Evolutionary conservation across 2,329 filamentous ascomycete species (phyloP).

Genomic region (Myriangium duriaei): DNA sequence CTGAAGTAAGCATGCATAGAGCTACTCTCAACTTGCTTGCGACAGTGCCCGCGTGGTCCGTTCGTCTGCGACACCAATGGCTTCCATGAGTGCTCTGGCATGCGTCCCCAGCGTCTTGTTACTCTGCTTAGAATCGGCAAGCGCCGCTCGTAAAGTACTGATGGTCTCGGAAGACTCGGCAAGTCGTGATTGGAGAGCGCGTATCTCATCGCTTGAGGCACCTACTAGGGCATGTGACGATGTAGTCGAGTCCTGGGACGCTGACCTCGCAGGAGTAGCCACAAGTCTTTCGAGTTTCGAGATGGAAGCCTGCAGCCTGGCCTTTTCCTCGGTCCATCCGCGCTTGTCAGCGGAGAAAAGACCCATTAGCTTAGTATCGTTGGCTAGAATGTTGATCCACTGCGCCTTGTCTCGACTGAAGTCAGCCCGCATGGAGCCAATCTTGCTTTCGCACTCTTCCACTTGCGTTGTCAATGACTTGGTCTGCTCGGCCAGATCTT

Average conservation of each 20-base stretch:
- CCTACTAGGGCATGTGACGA: no score
- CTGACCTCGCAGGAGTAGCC: background rate
- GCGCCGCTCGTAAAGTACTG: background rate
- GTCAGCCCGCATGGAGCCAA: constrained; percentile 35
- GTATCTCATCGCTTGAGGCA: background rate
- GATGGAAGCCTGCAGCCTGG: constrained; percentile 17
- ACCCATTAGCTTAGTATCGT: constrained; percentile 34
- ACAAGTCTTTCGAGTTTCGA: background rate
- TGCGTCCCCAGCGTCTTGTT: constrained; percentile 1
- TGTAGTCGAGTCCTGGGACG: no score
- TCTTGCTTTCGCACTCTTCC: constrained; percentile 35
- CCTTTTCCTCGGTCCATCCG: constrained; percentile 29
- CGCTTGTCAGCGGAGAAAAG: constrained; percentile 32
- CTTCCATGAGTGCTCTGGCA: background rate
- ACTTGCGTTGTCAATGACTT: constrained; percentile 36
- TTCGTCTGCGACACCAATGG: constrained; percentile 12
- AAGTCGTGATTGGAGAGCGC: background rate
- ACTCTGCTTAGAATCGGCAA: background rate
- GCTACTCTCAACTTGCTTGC: background rate
- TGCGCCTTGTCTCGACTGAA: constrained; percentile 34
- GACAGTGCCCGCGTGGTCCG: background rate
- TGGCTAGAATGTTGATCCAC: constrained; percentile 40
- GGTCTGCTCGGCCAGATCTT: constrained; percentile 36
- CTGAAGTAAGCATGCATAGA: background rate
- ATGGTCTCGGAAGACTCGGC: background rate